These are phyloP conservation scores for Ascochyta koolunga DNA, from an alignment of 2,329 filamentous ascomycete species.

Conservation along the genomic window DNA sequence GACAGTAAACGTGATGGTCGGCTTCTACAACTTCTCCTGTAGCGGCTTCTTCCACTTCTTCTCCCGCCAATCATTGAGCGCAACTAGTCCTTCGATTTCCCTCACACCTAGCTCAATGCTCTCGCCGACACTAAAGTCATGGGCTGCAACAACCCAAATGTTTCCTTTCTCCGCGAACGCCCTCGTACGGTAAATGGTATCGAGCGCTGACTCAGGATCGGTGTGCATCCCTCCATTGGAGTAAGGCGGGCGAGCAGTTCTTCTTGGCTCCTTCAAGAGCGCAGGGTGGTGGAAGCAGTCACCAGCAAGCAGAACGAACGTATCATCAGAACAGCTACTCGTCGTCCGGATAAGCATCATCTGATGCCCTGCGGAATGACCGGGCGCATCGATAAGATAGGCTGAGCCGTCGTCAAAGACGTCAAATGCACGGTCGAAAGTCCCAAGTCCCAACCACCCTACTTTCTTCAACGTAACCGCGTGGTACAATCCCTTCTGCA, in stretches of 20 bases:
- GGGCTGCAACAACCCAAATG: slow-evolving; percentile 41
- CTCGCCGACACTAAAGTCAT: slow-evolving; percentile 38
- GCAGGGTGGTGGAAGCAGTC: slow-evolving; percentile 42
- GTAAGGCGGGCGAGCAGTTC: slow-evolving; percentile 38
- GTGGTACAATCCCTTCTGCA: slow-evolving; percentile 35
- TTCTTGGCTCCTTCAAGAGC: slow-evolving; percentile 34
- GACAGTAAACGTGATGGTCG: not conserved
- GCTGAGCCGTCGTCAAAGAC: slow-evolving; percentile 57
- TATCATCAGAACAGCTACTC: slow-evolving; percentile 9
- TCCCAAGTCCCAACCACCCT: slow-evolving; percentile 46
- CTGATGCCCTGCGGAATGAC: slow-evolving; percentile 60
- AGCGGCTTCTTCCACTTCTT: slow-evolving; percentile 35
- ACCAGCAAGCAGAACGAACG: slow-evolving; percentile 41
- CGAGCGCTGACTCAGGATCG: slow-evolving; percentile 35
- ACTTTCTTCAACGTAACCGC: slow-evolving; percentile 33
- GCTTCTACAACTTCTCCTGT: slow-evolving; percentile 5
- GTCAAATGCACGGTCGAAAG: slow-evolving; percentile 56
- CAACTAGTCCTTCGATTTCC: slow-evolving; percentile 32
- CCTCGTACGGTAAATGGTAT: slow-evolving; percentile 34
- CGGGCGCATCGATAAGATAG: slow-evolving; percentile 58
- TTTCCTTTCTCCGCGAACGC: slow-evolving; percentile 29
- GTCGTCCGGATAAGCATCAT: slow-evolving; percentile 46
- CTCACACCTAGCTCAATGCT: slow-evolving; percentile 25
- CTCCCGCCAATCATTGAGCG: slow-evolving; percentile 32
- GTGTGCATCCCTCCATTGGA: slow-evolving; percentile 37